Percentiles rank a stretch among this genome's conserved stretches.
phyloP scores from a whole-genome alignment of 495 filamentous ascomycete genomes.

The Bombardia bombarda region DNA sequence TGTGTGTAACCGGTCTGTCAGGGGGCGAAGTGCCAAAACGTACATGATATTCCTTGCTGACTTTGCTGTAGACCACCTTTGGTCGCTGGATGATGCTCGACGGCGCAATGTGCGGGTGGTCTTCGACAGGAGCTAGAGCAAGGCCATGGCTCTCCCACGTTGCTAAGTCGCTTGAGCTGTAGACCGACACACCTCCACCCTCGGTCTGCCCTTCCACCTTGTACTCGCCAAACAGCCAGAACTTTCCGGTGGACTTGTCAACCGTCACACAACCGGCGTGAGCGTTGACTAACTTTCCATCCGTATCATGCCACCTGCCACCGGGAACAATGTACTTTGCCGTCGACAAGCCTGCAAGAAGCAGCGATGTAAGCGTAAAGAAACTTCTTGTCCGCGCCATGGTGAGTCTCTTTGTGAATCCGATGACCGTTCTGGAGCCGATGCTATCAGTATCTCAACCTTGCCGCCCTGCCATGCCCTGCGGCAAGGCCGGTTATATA shows the following conservation, averaged over 20 bases:
- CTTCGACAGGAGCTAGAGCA: conserved; percentile 31
- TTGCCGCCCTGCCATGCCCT: neutral
- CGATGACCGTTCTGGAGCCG: neutral
- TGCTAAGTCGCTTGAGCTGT: conserved; percentile 33
- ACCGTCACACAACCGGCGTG: conserved; percentile 33
- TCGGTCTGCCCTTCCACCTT: conserved; percentile 34
- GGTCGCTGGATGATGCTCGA: conserved; percentile 35
- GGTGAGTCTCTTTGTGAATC: neutral
- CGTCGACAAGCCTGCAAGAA: conserved; percentile 3
- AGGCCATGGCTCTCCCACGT: conserved; percentile 34
- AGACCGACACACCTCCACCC: conserved; percentile 32
- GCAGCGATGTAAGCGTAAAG: neutral
- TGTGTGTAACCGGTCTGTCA: neutral
- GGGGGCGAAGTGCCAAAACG: neutral
- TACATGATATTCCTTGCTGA: conserved; percentile 29
- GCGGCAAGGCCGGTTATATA: neutral
- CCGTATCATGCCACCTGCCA: conserved; percentile 34
- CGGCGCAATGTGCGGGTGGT: conserved; percentile 28
- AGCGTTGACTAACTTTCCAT: conserved; percentile 34
- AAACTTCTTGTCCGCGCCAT: neutral
- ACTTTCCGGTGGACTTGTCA: conserved; percentile 28
- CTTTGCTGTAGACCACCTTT: conserved; percentile 34
- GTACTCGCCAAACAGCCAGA: conserved; percentile 39
- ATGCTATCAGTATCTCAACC: too few species aligned
- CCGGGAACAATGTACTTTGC: conserved; percentile 39